phyloP scores from a whole-genome alignment of 331 rosid species.

The Cydonia oblonga region DNA sequence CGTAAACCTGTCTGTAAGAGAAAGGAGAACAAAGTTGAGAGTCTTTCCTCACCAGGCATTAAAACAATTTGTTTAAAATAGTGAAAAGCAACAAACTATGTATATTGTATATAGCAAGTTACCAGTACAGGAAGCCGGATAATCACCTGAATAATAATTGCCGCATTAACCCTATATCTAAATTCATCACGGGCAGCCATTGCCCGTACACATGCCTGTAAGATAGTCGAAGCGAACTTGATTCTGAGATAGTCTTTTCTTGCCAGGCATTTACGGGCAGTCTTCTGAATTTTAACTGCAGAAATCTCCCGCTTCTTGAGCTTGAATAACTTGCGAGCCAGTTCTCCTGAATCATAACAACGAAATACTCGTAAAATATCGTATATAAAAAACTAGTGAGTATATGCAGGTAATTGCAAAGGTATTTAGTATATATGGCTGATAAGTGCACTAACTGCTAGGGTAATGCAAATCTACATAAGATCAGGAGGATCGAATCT shows the following conservation, averaged over 20 bases:
- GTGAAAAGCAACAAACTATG: too few relatives aligned
- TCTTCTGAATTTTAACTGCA: conserved; percentile 53
- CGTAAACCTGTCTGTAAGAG: conserved; percentile 55
- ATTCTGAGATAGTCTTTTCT: conserved; percentile 33
- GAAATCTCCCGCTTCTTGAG: conserved; percentile 43
- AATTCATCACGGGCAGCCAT: conserved; percentile 37
- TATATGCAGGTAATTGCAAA: background rate
- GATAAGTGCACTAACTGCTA: background rate
- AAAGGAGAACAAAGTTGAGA: conserved; percentile 25
- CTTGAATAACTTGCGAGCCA: conserved; percentile 44
- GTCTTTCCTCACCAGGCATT: conserved; percentile 38
- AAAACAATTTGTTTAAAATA: too few relatives aligned
- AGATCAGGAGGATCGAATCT: background rate
- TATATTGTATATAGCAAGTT: background rate
- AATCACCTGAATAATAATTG: conserved; percentile 58
- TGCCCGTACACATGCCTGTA: conserved; percentile 53
- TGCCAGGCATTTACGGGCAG: conserved; percentile 36
- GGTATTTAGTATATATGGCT: background rate
- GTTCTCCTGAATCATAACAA: conserved; percentile 42
- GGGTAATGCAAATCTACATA: background rate
- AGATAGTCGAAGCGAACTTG: conserved; percentile 27
- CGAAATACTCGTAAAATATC: background rate
- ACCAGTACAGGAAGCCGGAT: conserved; percentile 3
- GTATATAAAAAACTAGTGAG: background rate
- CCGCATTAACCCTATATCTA: conserved; percentile 34